These are phyloP conservation scores for Nannochloropsis salina DNA, from an alignment of 108 stramenopile genomes.

Conservation along the genomic window DNA sequence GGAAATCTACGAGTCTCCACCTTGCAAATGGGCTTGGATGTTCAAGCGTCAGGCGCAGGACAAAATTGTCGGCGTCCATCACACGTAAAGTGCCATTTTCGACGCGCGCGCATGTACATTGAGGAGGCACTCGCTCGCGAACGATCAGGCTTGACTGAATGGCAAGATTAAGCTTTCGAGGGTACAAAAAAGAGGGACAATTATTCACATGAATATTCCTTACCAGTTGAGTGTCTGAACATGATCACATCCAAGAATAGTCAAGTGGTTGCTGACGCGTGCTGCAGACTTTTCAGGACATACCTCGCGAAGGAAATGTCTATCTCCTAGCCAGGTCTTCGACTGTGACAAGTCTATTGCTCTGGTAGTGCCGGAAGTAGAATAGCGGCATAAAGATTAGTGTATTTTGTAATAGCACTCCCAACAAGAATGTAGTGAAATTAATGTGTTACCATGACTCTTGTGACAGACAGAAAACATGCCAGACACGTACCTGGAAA, in stretches of 20 bases:
- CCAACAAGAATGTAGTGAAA: too few species aligned
- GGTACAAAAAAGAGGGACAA: not conserved
- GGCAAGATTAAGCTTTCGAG: not conserved
- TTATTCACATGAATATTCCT: not conserved
- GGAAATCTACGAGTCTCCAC: not conserved
- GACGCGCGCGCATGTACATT: slow-evolving; percentile 15
- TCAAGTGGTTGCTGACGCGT: too few species aligned
- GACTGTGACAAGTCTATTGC: not conserved
- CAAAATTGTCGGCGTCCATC: not conserved
- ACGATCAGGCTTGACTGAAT: not conserved
- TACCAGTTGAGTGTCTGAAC: too few species aligned
- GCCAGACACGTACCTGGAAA: not conserved
- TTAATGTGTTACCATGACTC: too few species aligned
- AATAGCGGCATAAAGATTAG: too few species aligned
- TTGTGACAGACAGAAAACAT: too few species aligned
- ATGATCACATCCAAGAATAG: too few species aligned
- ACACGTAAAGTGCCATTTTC: not conserved
- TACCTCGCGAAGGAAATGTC: not conserved
- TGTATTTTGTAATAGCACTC: too few species aligned
- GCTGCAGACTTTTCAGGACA: not conserved
- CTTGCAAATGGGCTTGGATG: not conserved
- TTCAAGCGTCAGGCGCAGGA: not conserved
- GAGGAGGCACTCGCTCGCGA: not conserved
- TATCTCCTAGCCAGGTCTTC: not conserved
- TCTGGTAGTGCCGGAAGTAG: not conserved